Percentiles rank a stretch among this genome's conserved stretches.
Evolutionary conservation across 1,284 basidiomycete genomes (phyloP).

Genomic region (Uromyces viciae-fabae): DNA sequence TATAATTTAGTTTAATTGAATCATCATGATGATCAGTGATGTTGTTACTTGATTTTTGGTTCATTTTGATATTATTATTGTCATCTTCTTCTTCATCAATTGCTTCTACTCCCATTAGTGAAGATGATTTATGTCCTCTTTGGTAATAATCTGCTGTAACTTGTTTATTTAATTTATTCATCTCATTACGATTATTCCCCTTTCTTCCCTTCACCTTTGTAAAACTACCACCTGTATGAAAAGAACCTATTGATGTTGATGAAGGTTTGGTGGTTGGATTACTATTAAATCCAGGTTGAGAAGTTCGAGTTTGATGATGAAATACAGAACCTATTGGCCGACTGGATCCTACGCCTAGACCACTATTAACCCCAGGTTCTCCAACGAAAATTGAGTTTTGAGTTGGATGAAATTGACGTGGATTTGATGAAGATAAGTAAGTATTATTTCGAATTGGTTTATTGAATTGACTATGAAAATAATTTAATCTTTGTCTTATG

Average conservation of each 20-base stretch:
- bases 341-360: too few relatives aligned
- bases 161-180: too few relatives aligned
- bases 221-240: not conserved
- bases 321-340: too few relatives aligned
- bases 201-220: not conserved
- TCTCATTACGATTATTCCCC: too few relatives aligned
- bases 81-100: slow-evolving; percentile 46
- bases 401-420: too few relatives aligned
- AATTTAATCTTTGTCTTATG: not conserved
- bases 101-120: slow-evolving; percentile 41
- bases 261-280: not conserved
- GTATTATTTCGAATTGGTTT: not conserved
- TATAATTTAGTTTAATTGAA: not conserved
- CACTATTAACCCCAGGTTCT: too few relatives aligned
- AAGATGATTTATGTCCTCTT: not conserved
- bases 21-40: not conserved
- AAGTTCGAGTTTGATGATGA: too few relatives aligned
- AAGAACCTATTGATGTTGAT: not conserved
- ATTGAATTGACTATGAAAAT: not conserved
- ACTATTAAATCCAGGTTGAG: not conserved
- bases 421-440: not conserved
- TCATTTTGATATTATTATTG: not conserved
- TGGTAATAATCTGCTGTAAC: too few relatives aligned
- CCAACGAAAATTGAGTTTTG: too few relatives aligned
- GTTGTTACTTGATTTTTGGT: not conserved